phyloP scores from a whole-genome alignment of 305 asterid species.

The Fraxinus nigra region DNA sequence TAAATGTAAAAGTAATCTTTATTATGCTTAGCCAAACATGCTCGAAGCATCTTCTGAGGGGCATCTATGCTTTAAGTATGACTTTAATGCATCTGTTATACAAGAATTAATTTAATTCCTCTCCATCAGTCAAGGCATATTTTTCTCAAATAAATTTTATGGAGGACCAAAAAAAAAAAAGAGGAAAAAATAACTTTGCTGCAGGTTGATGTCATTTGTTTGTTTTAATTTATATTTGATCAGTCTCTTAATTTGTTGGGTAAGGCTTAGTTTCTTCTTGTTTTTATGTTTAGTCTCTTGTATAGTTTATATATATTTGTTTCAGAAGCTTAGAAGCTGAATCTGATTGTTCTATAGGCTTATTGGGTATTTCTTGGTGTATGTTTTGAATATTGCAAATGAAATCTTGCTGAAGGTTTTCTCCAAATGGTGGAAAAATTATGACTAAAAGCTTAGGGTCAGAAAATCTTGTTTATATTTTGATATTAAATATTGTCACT shows the following conservation, averaged over 20 bases:
- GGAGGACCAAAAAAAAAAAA: background rate
- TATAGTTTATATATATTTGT: background rate
- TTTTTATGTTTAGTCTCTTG: background rate
- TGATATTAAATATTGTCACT: background rate
- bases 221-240: background rate
- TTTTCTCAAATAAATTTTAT: background rate
- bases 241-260: background rate
- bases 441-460: background rate
- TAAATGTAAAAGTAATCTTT: background rate
- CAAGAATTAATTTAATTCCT: background rate
- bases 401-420: background rate
- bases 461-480: background rate
- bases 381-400: background rate
- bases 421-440: background rate
- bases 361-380: background rate
- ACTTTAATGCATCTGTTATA: background rate
- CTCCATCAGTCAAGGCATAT: background rate
- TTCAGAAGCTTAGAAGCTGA: slow-evolving; percentile 4
- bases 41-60: background rate
- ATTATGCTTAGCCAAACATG: background rate
- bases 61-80: slow-evolving; percentile 8
- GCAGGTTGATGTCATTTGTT: slow-evolving; percentile 7
- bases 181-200: background rate
- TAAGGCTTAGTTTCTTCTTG: background rate
- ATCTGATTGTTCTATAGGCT: background rate